A percentile compares a stretch with the other conserved stretches of the same genome.
Conservation (phyloP, 768 basidiomycete species). For the Botryobasidium botryosum region DNA sequence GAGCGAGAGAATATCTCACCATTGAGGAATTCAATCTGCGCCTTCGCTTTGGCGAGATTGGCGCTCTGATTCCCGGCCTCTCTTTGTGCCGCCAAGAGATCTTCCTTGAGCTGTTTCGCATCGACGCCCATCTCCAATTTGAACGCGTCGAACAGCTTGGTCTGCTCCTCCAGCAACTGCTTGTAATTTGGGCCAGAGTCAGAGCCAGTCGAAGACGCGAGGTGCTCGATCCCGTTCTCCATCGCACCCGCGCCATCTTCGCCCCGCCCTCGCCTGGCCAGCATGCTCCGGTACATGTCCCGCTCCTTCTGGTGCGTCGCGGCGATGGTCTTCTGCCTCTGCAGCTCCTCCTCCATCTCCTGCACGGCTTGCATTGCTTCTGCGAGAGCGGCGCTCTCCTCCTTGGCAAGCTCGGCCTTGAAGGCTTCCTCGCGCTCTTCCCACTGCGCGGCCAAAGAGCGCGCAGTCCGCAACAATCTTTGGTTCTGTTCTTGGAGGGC, state of each 20-base stretch:
- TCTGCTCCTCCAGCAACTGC: conserved; percentile 39
- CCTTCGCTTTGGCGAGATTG: conserved; percentile 65
- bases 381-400: conserved; percentile 53
- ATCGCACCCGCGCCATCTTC: conserved; percentile 8
- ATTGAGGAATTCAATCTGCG: conserved; percentile 58
- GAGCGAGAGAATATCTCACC: conserved; percentile 29
- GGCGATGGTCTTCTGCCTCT: conserved; percentile 59
- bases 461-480: conserved; percentile 64
- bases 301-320: conserved; percentile 77
- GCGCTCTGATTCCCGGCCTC: conserved; percentile 50
- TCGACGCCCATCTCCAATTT: conserved; percentile 69
- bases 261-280: conserved; percentile 34
- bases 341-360: conserved; percentile 58
- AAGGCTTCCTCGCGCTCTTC: conserved; percentile 73
- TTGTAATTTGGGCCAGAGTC: background rate
- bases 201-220: background rate
- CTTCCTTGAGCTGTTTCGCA: conserved; percentile 50
- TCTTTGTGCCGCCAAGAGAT: conserved; percentile 43
- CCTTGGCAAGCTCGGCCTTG: conserved; percentile 46
- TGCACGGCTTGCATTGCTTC: conserved; percentile 83
- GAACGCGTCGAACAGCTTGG: conserved; percentile 67
- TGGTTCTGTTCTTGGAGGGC: conserved; percentile 85
- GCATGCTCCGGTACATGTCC: conserved; percentile 65
- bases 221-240: background rate
- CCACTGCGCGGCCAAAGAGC: conserved; percentile 70